Evolutionary conservation across 1,139 yeast species (phyloP).

Genomic region (Hyphopichia wangnamkhiaoensis): DNA sequence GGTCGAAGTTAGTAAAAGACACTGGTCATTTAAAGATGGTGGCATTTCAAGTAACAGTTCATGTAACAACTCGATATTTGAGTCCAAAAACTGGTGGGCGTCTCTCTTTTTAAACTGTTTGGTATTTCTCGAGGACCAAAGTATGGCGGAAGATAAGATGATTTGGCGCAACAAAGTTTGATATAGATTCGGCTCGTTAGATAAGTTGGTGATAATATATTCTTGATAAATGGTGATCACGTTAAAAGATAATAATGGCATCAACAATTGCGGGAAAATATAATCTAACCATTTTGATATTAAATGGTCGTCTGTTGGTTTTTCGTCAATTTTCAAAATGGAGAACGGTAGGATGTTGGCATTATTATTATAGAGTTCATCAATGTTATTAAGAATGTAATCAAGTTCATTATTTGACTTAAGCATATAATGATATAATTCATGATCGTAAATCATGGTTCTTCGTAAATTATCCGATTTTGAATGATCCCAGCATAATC

Average conservation of each 20-base stretch:
- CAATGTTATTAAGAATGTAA: conserved; percentile 1
- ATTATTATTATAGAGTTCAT: neutral
- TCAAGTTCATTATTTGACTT: conserved; percentile 3
- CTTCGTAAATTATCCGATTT: conserved; percentile 6
- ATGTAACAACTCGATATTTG: neutral
- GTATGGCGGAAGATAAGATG: neutral
- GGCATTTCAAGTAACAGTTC: neutral
- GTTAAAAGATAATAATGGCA: neutral
- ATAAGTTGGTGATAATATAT: neutral
- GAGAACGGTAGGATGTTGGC: conserved; percentile 1
- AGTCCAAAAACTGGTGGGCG: neutral
- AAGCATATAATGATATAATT: neutral
- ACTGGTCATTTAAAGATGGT: neutral
- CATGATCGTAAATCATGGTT: conserved; percentile 4
- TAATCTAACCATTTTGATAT: conserved; percentile 1
- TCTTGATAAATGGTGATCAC: neutral
- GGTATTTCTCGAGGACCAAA: neutral
- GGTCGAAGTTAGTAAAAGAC: conserved; percentile 1
- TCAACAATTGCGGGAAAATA: conserved; percentile 1
- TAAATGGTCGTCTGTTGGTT: neutral
- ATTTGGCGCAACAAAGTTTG: neutral
- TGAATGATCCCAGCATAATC: conserved; percentile 5
- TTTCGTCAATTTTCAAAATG: neutral
- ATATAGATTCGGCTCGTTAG: neutral
- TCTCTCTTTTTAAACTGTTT: neutral